A percentile compares a stretch with the other conserved stretches of the same genome.
Evolutionary conservation across 2,329 filamentous ascomycete species (phyloP).

Genomic region (Phyllosticta citribraziliensis): DNA sequence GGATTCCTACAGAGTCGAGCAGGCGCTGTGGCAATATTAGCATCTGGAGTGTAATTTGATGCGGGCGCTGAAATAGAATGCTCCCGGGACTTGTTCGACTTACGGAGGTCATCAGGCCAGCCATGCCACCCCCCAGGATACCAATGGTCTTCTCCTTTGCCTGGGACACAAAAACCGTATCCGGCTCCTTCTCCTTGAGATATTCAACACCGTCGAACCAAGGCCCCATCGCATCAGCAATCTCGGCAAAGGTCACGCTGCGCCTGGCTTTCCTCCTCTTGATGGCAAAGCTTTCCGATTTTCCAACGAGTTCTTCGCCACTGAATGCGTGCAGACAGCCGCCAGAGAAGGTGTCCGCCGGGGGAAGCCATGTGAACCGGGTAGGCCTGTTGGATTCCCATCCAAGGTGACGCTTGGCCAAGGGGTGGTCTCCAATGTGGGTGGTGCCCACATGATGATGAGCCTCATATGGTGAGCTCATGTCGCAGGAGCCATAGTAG

Average conservation of each 20-base stretch:
- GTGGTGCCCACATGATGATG: slow-evolving; percentile 16
- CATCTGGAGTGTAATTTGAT: background rate
- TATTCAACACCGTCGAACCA: slow-evolving; percentile 59
- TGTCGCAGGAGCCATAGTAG: slow-evolving; percentile 17
- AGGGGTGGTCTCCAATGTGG: slow-evolving; percentile 16
- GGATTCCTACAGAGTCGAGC: slow-evolving; percentile 45
- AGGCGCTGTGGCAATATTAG: slow-evolving; percentile 18
- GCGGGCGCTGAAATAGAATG: background rate
- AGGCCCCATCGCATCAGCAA: slow-evolving; percentile 47
- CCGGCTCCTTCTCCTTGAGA: slow-evolving; percentile 45
- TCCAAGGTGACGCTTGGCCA: slow-evolving; percentile 15
- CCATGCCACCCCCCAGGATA: slow-evolving; percentile 57
- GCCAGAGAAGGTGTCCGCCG: slow-evolving; percentile 26
- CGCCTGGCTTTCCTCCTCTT: slow-evolving; percentile 26
- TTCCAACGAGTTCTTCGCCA: slow-evolving; percentile 29
- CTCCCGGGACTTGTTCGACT: background rate
- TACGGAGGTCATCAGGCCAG: slow-evolving; percentile 52
- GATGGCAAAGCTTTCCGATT: slow-evolving; percentile 32
- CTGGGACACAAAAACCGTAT: slow-evolving; percentile 41
- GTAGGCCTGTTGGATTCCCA: slow-evolving; percentile 24
- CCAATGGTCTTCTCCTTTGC: slow-evolving; percentile 51
- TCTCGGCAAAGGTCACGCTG: slow-evolving; percentile 32
- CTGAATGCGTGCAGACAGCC: slow-evolving; percentile 39
- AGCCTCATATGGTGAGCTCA: background rate
- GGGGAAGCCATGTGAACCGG: slow-evolving; percentile 40